phyloP scores from a whole-genome alignment of 805 yeast species.

The Pichia membranifaciens region DNA sequence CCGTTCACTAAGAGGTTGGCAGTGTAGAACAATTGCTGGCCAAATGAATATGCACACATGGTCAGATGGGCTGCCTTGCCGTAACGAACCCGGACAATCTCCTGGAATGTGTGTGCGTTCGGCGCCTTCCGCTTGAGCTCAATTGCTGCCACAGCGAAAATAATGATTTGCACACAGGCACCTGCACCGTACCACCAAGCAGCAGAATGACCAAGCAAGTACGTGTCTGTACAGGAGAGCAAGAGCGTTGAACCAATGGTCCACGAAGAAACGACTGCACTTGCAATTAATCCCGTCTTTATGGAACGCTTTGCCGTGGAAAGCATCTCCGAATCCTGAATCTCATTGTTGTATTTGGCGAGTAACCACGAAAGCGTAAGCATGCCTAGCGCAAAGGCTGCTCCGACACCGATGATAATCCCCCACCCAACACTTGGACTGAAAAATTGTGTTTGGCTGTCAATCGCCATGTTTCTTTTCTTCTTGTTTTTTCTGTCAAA shows the following conservation, averaged over 20 bases:
- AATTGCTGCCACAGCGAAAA: constrained; percentile 29
- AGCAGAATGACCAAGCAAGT: constrained; percentile 32
- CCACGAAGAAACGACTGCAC: constrained; percentile 35
- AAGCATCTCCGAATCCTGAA: constrained; percentile 39
- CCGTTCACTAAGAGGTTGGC: constrained; percentile 32
- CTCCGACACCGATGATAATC: constrained; percentile 40
- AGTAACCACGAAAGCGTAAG: constrained; percentile 30
- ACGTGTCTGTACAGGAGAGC: constrained; percentile 28
- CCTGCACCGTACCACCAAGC: constrained; percentile 33
- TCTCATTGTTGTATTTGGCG: constrained; percentile 34
- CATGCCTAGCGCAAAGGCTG: constrained; percentile 39
- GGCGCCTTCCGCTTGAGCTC: constrained; percentile 33
- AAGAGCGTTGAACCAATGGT: constrained; percentile 31
- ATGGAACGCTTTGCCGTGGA: constrained; percentile 35
- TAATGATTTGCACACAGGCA: constrained; percentile 32
- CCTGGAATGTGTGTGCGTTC: constrained; percentile 33
- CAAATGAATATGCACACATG: constrained; percentile 24
- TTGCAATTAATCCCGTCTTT: constrained; percentile 32
- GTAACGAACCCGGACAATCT: constrained; percentile 29
- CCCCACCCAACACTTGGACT: constrained; percentile 34
- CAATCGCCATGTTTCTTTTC: neutral
- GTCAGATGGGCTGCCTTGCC: constrained; percentile 29
- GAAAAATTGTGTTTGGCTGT: constrained; percentile 12
- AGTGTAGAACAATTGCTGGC: constrained; percentile 28
- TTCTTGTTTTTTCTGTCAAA: too few species aligned